These are phyloP conservation scores for Areca catechu DNA, from an alignment of 176 grass and related monocot genomes.

Conservation along the genomic window DNA sequence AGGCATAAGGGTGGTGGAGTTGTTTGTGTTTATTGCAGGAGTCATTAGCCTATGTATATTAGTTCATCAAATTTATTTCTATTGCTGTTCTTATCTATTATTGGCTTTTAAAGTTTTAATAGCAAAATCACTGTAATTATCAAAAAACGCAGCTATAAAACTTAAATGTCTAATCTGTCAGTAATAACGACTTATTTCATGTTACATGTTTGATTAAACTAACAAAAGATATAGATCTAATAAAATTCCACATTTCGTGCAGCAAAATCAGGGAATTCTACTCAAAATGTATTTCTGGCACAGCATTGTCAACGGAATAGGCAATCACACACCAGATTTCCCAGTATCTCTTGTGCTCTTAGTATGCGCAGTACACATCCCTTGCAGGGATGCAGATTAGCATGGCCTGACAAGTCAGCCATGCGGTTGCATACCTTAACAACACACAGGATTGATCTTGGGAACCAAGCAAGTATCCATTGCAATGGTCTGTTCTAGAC, in stretches of 20 bases:
- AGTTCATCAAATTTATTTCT: too few relatives aligned
- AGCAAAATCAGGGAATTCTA: slow-evolving; percentile 77
- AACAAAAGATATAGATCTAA: background rate
- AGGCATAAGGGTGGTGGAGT: too few relatives aligned
- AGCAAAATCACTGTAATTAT: too few relatives aligned
- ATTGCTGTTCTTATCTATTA: too few relatives aligned
- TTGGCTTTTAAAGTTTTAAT: too few relatives aligned
- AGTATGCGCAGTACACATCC: slow-evolving; percentile 36
- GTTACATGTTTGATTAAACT: too few relatives aligned
- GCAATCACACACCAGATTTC: slow-evolving; percentile 48
- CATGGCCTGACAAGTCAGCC: slow-evolving; percentile 56
- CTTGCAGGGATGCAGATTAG: slow-evolving; percentile 44
- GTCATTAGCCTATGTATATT: too few relatives aligned
- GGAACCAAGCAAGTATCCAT: slow-evolving; percentile 39
- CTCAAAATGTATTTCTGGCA: slow-evolving; percentile 70
- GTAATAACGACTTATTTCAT: too few relatives aligned
- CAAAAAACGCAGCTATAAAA: too few relatives aligned
- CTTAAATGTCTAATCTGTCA: too few relatives aligned
- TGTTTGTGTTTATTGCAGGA: too few relatives aligned
- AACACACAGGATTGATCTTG: slow-evolving; percentile 33
- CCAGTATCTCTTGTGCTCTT: slow-evolving; percentile 45
- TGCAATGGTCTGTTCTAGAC: slow-evolving; percentile 93
- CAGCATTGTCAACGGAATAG: slow-evolving; percentile 48
- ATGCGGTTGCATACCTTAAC: slow-evolving; percentile 47
- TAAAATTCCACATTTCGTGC: slow-evolving; percentile 60